A percentile compares a stretch with the other conserved stretches of the same genome.
Conservation (phyloP, 2,329 filamentous ascomycete species). For the Xylaria sp. region DNA sequence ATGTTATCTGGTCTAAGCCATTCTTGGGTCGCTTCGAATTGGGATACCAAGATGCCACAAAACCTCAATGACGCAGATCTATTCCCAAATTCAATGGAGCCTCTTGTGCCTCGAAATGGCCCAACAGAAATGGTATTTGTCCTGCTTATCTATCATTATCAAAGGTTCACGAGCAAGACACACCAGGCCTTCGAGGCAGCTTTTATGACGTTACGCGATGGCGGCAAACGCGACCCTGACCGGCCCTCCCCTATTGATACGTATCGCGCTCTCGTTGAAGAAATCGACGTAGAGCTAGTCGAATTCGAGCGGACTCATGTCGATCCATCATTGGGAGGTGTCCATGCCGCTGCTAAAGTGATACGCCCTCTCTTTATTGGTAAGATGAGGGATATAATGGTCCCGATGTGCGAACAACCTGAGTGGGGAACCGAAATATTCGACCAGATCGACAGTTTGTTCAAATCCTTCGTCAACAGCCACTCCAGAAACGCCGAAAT, state of each 20-base stretch:
- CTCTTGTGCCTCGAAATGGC: constrained; percentile 32
- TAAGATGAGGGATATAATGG: constrained; percentile 32
- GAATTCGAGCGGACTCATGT: constrained; percentile 45
- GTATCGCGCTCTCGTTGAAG: constrained; percentile 37
- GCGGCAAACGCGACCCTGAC: constrained; percentile 5
- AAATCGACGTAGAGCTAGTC: constrained; percentile 39
- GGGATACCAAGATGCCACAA: constrained; percentile 41
- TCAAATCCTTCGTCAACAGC: constrained; percentile 35
- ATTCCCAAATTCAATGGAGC: constrained; percentile 38
- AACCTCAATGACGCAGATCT: constrained; percentile 49
- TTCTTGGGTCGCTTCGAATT: constrained; percentile 37
- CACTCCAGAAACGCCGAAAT: constrained; percentile 22
- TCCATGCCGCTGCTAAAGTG: constrained; percentile 32
- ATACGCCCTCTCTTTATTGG: constrained; percentile 35
- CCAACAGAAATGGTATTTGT: constrained; percentile 43
- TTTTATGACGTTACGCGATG: constrained; percentile 28
- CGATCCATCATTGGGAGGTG: constrained; percentile 43
- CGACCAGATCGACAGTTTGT: constrained; percentile 35
- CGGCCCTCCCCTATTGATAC: constrained; percentile 21
- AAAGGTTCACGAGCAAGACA: constrained; percentile 29
- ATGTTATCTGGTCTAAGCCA: constrained; percentile 44
- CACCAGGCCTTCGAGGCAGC: constrained; percentile 33
- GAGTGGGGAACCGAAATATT: constrained; percentile 38
- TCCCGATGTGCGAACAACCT: constrained; percentile 35
- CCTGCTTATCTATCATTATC: constrained; percentile 36